Percentiles rank a stretch among this genome's conserved stretches.
Evolutionary conservation across 1,284 basidiomycete species (phyloP).

Genomic region (Ceratorhiza oryzae-sativae): DNA sequence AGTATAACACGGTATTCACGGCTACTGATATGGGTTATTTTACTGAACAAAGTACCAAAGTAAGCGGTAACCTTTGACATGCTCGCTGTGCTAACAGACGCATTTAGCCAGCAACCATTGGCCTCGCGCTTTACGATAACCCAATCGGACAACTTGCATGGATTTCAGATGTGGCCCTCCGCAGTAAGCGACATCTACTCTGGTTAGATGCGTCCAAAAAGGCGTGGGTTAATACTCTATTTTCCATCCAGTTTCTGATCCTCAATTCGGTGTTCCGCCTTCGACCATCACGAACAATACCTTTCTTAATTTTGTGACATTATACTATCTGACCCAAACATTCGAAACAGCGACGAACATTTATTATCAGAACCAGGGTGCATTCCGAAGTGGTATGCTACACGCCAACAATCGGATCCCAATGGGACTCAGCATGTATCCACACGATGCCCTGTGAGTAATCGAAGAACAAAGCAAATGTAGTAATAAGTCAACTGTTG

Average conservation of each 20-base stretch:
- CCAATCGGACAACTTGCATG: conserved; percentile 39
- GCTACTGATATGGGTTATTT: conserved; percentile 34
- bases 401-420: conserved; percentile 31
- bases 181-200: not conserved
- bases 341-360: conserved; percentile 35
- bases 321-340: conserved; percentile 39
- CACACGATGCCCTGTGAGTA: conserved; percentile 37
- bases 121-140: conserved; percentile 39
- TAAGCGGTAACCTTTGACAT: conserved; percentile 10
- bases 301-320: conserved; percentile 34
- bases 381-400: not conserved
- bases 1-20: not conserved
- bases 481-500: no score
- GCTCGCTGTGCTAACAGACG: not conserved
- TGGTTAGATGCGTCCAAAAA: not conserved
- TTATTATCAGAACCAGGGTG: conserved; percentile 37
- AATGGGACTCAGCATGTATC: conserved; percentile 28
- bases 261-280: not conserved
- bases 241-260: not conserved
- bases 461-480: no score
- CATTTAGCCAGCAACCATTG: conserved; percentile 40
- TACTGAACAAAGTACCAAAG: conserved; percentile 31
- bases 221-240: not conserved
- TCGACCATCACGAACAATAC: conserved; percentile 17
- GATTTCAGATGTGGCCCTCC: conserved; percentile 31